Percentiles rank a stretch among this genome's conserved stretches.
Conservation (phyloP, 257 asterid species). For the Nicotiana benthamiana region DNA sequence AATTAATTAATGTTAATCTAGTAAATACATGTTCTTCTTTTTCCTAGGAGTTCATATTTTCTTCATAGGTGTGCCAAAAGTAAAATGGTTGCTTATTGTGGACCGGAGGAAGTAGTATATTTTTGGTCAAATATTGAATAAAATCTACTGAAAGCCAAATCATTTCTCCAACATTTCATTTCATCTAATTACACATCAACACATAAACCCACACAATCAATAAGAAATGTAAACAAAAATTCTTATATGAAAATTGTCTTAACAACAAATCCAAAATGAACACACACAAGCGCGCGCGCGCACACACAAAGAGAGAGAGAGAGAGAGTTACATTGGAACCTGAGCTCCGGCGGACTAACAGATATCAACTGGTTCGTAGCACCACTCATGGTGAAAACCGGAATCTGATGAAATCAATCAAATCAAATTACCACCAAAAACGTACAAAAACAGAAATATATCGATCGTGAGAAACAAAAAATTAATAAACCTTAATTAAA, state of each 20-base stretch:
- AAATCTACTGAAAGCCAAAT: not conserved
- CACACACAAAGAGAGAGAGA: not conserved
- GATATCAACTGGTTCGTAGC: slow-evolving; percentile 44
- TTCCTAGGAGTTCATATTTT: too few relatives aligned
- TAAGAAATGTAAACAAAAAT: not conserved
- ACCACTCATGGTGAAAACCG: slow-evolving; percentile 30
- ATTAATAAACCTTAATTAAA: not conserved
- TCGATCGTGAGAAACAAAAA: not conserved
- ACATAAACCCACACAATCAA: not conserved
- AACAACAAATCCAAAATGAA: not conserved
- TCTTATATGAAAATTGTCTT: not conserved
- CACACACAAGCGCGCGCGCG: too few relatives aligned
- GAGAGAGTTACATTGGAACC: slow-evolving; percentile 46
- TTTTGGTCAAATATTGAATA: too few relatives aligned
- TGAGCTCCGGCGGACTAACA: slow-evolving; percentile 67
- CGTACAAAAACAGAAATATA: not conserved
- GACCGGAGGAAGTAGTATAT: too few relatives aligned
- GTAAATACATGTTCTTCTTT: too few relatives aligned
- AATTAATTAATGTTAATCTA: too few relatives aligned
- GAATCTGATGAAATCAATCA: not conserved
- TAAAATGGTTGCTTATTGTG: too few relatives aligned
- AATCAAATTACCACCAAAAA: not conserved
- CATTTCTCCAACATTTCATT: not conserved
- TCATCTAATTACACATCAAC: not conserved
- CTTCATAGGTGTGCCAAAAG: too few relatives aligned